Conservation (phyloP, 257 asterid genomes). For the Knoxia roxburghii region DNA sequence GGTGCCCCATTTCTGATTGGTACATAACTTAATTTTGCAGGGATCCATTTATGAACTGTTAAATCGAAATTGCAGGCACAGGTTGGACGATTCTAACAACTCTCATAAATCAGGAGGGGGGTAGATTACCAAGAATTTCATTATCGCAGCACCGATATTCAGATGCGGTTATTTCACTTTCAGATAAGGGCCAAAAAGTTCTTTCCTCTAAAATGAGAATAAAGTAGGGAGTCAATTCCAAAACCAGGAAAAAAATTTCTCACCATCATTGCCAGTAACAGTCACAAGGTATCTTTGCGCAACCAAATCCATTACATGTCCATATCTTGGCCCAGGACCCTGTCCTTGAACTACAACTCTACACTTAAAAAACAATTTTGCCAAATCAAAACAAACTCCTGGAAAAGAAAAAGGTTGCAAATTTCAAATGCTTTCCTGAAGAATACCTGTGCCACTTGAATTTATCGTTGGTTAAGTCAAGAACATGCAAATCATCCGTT, state of each 20-base stretch:
- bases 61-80: neutral
- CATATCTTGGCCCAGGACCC: constrained; percentile 98
- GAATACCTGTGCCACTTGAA: constrained; percentile 95
- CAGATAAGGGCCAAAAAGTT: too few species aligned
- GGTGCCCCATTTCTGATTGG: neutral
- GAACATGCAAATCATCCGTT: constrained; percentile 87
- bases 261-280: constrained; percentile 96
- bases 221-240: neutral
- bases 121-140: neutral
- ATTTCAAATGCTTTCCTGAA: constrained; percentile 15
- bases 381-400: constrained; percentile 24
- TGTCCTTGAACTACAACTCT: constrained; percentile 98
- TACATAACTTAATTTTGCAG: neutral
- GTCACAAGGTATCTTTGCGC: constrained; percentile 91
- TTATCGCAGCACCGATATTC: neutral
- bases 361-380: constrained; percentile 19
- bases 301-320: constrained; percentile 98
- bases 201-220: neutral
- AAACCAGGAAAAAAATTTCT: constrained; percentile 16
- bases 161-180: too few species aligned
- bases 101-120: too few species aligned
- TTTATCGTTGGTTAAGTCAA: constrained; percentile 88
- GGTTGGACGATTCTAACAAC: neutral
- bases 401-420: constrained; percentile 9
- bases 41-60: neutral